Conservation (phyloP, 768 basidiomycete genomes). For the Asterophora parasitica region DNA sequence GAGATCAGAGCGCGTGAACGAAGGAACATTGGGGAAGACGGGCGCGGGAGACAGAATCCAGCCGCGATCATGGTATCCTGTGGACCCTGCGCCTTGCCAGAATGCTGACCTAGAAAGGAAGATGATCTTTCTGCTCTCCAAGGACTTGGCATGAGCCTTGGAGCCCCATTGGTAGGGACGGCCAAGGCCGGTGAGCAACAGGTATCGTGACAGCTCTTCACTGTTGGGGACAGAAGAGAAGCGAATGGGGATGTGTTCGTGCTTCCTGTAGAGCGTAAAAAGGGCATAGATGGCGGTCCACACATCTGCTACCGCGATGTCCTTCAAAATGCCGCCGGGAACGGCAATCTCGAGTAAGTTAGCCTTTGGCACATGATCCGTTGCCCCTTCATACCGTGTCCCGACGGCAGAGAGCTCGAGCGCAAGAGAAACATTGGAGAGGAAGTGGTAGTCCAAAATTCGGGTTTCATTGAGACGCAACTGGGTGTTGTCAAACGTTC, state of each 20-base stretch:
- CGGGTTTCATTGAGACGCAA: constrained; percentile 19
- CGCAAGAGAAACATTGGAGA: constrained; percentile 10
- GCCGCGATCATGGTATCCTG: constrained; percentile 24
- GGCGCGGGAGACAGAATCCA: constrained; percentile 22
- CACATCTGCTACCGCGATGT: constrained; percentile 24
- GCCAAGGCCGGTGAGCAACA: constrained; percentile 35
- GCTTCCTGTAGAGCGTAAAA: constrained; percentile 32
- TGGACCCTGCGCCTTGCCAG: constrained; percentile 47
- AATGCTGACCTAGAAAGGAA: constrained; percentile 40
- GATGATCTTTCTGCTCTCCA: constrained; percentile 21
- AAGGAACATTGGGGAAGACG: constrained; percentile 31
- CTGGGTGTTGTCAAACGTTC: constrained; percentile 11
- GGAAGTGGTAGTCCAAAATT: constrained; percentile 18
- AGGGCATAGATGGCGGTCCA: constrained; percentile 41
- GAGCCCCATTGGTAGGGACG: constrained; percentile 13
- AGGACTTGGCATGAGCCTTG: constrained; percentile 9
- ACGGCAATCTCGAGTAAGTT: constrained; percentile 19
- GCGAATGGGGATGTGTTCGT: constrained; percentile 37
- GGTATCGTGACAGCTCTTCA: constrained; percentile 29
- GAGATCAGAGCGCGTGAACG: constrained; percentile 40
- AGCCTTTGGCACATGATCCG: constrained; percentile 26
- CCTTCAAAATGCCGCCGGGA: constrained; percentile 15
- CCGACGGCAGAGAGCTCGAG: constrained; percentile 24
- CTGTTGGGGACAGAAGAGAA: constrained; percentile 26
- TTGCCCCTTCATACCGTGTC: constrained; percentile 24